phyloP scores from a whole-genome alignment of 2,329 filamentous ascomycete species.

The Fusarium sp. region DNA sequence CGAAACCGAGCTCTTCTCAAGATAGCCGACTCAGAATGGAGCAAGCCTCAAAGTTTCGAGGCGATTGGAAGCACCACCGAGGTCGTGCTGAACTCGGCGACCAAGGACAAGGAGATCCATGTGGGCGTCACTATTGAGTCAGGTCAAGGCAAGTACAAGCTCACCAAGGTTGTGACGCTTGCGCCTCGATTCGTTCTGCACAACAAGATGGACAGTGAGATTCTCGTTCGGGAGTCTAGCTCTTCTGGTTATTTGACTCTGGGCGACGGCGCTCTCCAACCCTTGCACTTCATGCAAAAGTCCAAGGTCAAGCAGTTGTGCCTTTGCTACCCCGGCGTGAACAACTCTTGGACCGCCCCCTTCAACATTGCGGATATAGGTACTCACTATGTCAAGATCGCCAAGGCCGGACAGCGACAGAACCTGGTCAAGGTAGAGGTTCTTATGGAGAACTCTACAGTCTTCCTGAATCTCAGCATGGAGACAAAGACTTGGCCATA shows the following conservation, averaged over 20 bases:
- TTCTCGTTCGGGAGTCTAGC: slow-evolving; percentile 90
- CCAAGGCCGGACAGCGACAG: slow-evolving; percentile 89
- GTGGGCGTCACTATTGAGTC: slow-evolving; percentile 89
- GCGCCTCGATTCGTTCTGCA: slow-evolving; percentile 93
- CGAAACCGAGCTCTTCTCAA: slow-evolving; percentile 91
- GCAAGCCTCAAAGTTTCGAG: slow-evolving; percentile 97
- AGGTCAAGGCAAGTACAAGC: slow-evolving; percentile 96
- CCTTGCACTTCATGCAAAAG: slow-evolving; percentile 90
- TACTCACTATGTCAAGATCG: slow-evolving; percentile 91
- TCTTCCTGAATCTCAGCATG: slow-evolving; percentile 90
- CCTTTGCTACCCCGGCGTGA: slow-evolving; percentile 90
- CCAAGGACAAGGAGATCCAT: slow-evolving; percentile 83
- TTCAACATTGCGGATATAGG: slow-evolving; percentile 98
- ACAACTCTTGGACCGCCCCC: slow-evolving; percentile 97
- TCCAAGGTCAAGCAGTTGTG: slow-evolving; percentile 87
- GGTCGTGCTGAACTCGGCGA: slow-evolving; percentile 80
- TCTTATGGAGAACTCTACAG: slow-evolving; percentile 90
- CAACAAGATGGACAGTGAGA: slow-evolving; percentile 89
- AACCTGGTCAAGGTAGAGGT: slow-evolving; percentile 88
- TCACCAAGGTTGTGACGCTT: slow-evolving; percentile 94
- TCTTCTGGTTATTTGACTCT: slow-evolving; percentile 87
- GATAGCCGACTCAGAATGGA: slow-evolving; percentile 92
- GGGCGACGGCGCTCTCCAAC: slow-evolving; percentile 80
- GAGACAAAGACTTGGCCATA: slow-evolving; percentile 98
- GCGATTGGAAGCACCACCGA: slow-evolving; percentile 94